Percentiles rank a stretch among this genome's conserved stretches.
Conservation (phyloP, 345 rosid species). For the Raphanus sativus region DNA sequence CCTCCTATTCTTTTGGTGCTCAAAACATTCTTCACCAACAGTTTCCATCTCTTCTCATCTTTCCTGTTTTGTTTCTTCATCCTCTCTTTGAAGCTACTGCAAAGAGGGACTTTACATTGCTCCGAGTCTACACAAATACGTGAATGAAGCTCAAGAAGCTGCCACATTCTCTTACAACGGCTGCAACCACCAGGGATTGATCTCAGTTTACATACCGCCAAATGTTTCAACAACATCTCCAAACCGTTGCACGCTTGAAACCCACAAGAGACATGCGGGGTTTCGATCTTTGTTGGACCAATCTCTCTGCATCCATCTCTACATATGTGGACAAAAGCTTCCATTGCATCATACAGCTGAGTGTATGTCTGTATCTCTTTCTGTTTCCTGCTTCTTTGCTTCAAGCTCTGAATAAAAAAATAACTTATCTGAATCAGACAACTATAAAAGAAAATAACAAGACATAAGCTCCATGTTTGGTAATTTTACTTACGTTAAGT, state of each 20-base stretch:
- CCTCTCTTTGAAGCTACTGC: conserved; percentile 74
- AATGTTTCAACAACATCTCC: conserved; percentile 71
- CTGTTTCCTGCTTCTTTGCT: conserved; percentile 51
- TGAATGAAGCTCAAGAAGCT: conserved; percentile 76
- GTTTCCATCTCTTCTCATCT: conserved; percentile 72
- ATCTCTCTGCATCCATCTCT: conserved; percentile 88
- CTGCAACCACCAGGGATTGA: conserved; percentile 70
- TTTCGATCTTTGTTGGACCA: conserved; percentile 69
- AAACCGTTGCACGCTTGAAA: conserved; percentile 77
- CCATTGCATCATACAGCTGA: conserved; percentile 82
- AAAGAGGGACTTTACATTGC: conserved; percentile 72
- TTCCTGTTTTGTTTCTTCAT: conserved; percentile 65
- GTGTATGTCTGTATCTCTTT: conserved; percentile 65
- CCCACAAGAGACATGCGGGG: conserved; percentile 49
- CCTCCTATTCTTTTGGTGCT: conserved; percentile 60
- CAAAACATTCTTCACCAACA: conserved; percentile 65
- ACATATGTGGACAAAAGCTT: conserved; percentile 86
- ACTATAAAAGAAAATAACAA: not conserved
- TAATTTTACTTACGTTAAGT: conserved; percentile 43
- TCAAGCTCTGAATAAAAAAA: conserved; percentile 42
- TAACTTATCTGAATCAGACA: not conserved
- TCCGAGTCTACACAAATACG: conserved; percentile 66
- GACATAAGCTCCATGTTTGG: not conserved
- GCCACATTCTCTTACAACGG: conserved; percentile 95
- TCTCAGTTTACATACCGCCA: conserved; percentile 69